Conservation (phyloP, 305 asterid genomes). For the Caryopteris hybrid region DNA sequence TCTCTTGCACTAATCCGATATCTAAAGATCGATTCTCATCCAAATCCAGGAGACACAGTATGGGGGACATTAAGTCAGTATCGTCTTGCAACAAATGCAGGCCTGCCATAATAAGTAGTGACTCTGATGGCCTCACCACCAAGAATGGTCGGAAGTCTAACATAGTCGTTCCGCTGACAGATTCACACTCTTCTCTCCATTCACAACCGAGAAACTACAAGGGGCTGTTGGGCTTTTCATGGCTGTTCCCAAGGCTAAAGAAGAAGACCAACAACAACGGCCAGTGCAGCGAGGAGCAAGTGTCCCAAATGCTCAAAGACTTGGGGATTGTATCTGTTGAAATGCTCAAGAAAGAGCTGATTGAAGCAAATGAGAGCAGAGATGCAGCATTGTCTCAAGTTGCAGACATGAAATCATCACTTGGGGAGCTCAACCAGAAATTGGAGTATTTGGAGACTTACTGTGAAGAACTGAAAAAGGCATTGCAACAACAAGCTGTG, state of each 20-base stretch:
- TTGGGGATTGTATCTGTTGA: slow-evolving; percentile 36
- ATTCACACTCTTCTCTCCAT: slow-evolving; percentile 38
- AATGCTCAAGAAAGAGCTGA: slow-evolving; percentile 47
- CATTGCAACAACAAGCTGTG: slow-evolving; percentile 42
- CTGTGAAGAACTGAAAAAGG: slow-evolving; percentile 71
- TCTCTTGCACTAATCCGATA: slow-evolving; percentile 23
- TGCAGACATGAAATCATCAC: slow-evolving; percentile 49
- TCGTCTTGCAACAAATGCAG: slow-evolving; percentile 54
- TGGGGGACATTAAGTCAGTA: slow-evolving; percentile 42
- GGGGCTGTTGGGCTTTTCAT: slow-evolving; percentile 26
- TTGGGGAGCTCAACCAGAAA: slow-evolving; percentile 61
- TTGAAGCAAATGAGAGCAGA: slow-evolving; percentile 54
- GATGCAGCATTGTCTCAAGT: slow-evolving; percentile 59
- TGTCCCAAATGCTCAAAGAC: slow-evolving; percentile 20
- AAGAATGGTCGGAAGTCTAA: slow-evolving; percentile 31
- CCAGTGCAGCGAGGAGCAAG: slow-evolving; percentile 19
- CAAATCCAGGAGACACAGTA: slow-evolving; percentile 43
- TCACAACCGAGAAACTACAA: slow-evolving; percentile 27
- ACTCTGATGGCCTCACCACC: slow-evolving; percentile 23
- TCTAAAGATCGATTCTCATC: no score
- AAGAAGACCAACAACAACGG: slow-evolving; percentile 37
- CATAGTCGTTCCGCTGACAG: slow-evolving; percentile 33
- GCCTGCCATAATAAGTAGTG: slow-evolving; percentile 40
- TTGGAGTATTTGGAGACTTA: slow-evolving; percentile 66
- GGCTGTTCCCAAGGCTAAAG: slow-evolving; percentile 48